Evolutionary conservation across 257 asterid genomes (phyloP).

Genomic region (Asclepias syriaca): DNA sequence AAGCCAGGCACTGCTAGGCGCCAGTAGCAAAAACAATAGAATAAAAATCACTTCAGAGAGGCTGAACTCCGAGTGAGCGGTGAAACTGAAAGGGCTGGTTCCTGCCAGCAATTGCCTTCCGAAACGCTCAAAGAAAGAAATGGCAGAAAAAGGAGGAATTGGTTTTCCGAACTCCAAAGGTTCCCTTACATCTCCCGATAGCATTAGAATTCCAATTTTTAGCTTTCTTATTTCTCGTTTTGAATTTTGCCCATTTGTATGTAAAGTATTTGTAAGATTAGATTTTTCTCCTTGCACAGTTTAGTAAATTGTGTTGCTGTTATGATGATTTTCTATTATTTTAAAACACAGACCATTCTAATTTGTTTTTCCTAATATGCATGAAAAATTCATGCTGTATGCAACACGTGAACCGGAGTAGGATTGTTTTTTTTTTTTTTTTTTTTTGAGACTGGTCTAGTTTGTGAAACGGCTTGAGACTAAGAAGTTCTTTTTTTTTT

Average conservation of each 20-base stretch:
- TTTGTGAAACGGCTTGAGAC: too few relatives aligned
- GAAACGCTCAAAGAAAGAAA: constrained; percentile 4
- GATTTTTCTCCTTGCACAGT: background rate
- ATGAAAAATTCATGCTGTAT: too few relatives aligned
- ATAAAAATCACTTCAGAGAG: too few relatives aligned
- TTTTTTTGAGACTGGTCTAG: too few relatives aligned
- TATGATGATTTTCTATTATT: background rate
- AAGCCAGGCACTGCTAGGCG: background rate
- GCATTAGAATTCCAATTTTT: background rate
- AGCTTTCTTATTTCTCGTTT: background rate
- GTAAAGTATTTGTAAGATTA: background rate
- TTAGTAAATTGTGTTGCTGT: background rate
- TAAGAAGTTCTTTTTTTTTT: too few relatives aligned
- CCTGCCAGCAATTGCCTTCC: background rate
- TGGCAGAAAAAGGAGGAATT: constrained; percentile 40
- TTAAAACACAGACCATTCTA: background rate
- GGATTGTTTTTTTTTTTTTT: too few relatives aligned
- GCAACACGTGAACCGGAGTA: too few relatives aligned
- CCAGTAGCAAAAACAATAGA: too few relatives aligned
- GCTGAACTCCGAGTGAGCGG: too few relatives aligned
- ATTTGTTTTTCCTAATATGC: background rate
- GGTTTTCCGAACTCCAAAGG: constrained; percentile 27
- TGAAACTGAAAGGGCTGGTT: background rate
- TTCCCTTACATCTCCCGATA: constrained; percentile 21
- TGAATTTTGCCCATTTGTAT: background rate